Base-by-base conservation (phyloP, 495 filamentous ascomycete species). In the Penicillium samsonianum region DNA sequence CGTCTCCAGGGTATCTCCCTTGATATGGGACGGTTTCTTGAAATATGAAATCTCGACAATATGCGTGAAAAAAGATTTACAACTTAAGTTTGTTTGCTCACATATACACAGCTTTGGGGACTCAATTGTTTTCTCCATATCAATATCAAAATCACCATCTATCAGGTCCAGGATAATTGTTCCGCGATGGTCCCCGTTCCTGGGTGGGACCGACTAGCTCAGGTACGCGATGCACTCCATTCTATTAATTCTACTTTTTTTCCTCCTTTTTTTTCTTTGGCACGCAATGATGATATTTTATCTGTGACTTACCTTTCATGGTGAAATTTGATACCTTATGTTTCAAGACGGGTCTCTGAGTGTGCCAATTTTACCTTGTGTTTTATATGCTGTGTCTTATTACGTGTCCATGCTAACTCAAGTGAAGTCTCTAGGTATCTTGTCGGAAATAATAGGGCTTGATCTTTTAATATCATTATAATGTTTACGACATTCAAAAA, bases 291-390 rank as follows among this genome's bases (percentile, higher is more conserved):
- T 62, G 63, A 50, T 61, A 41, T 41, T 53, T 42, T 43, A 55
- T 47, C 47, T 4, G 43, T 57, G 23, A 38, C 55, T 51, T 57
- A 65, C 57, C 25, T 28, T 46, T 44, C 17, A 59, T 65, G 63
- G 51, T 55, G 63, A 65, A 62, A 62, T 45, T 45, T 53, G 41
- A 53, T 52, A 53, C 55, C 55, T 55, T 60, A 62, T 59, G 59
- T 65, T 65, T 65, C 63, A 62, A 65, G 63, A 65, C 59, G 63
- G 63, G 63, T 65, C 59, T 65, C 63, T 65, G 63, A 65, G n/a
- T n/a, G 59, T 56, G 37, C 45, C 30, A 31, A 30, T 48, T 20
- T 50, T 28, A 30, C 41, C 30, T 31, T 38, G 31, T 33, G 30
- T 31, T 46, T 35, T 55, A 16, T 14, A 44, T 7, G 54, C 5